Conservation (phyloP, 2,329 filamentous ascomycete species). For the Aciculosporium take region DNA sequence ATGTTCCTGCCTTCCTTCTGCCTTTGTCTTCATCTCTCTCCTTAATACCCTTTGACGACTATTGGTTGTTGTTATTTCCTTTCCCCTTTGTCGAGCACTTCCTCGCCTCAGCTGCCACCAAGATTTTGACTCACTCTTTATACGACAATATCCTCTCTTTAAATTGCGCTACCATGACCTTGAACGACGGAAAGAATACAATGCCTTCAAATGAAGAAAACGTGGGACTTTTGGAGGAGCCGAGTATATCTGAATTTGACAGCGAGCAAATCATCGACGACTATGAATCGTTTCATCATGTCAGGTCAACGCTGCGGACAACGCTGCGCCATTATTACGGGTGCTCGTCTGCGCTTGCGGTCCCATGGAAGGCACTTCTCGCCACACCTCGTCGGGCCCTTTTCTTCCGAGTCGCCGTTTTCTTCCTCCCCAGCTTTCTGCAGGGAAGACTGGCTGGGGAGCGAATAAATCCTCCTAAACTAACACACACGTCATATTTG, state of each 20-base stretch:
- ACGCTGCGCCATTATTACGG: slow-evolving; percentile 6
- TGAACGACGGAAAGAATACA: slow-evolving; percentile 19
- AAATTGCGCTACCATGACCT: slow-evolving; percentile 25
- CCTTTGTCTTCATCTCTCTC: neutral
- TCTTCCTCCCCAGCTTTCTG: slow-evolving; percentile 39
- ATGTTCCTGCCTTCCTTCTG: neutral
- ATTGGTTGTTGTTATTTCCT: too few species aligned
- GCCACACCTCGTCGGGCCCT: slow-evolving; percentile 23
- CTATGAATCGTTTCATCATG: slow-evolving; percentile 20
- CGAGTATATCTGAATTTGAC: slow-evolving; percentile 28
- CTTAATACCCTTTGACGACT: neutral
- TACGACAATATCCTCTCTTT: neutral
- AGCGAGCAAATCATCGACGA: slow-evolving; percentile 26
- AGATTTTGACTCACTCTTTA: too few species aligned
- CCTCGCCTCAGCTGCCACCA: too few species aligned
- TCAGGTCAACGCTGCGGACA: slow-evolving; percentile 10
- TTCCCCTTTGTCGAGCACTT: too few species aligned
- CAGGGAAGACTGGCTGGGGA: slow-evolving; percentile 29
- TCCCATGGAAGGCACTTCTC: slow-evolving; percentile 15
- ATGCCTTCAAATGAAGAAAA: slow-evolving; percentile 29
- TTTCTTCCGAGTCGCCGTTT: slow-evolving; percentile 25
- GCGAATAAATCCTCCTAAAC: slow-evolving; percentile 24
- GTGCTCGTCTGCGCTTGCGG: slow-evolving; percentile 15
- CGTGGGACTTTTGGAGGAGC: slow-evolving; percentile 29
- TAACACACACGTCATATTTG: slow-evolving; percentile 41